These are phyloP conservation scores for Theobroma cacao DNA, from an alignment of 345 rosid species.

Conservation along the genomic window DNA sequence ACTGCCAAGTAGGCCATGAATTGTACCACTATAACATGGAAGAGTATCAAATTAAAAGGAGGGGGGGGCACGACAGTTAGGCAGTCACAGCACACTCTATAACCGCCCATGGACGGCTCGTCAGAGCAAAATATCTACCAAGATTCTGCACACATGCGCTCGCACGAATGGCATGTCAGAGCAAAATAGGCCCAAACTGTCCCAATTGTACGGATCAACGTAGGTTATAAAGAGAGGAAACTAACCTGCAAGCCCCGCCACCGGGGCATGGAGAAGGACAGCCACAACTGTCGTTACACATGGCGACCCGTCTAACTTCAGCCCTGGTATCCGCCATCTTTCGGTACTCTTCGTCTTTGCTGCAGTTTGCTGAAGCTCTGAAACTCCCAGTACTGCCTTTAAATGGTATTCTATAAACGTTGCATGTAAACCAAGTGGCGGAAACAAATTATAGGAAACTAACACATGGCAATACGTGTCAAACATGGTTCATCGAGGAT, in stretches of 20 bases:
- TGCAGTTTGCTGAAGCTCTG: neutral
- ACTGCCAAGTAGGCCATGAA: neutral
- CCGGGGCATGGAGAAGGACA: slow-evolving; percentile 45
- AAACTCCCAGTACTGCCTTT: neutral
- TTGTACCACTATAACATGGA: neutral
- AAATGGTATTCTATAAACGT: neutral
- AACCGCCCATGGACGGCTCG: neutral
- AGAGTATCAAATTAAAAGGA: neutral
- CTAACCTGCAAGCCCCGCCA: slow-evolving; percentile 46
- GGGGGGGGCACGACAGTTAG: neutral
- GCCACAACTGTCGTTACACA: slow-evolving; percentile 37
- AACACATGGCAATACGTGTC: neutral
- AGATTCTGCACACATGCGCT: neutral
- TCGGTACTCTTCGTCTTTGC: neutral
- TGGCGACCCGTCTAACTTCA: slow-evolving; percentile 11
- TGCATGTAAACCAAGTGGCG: neutral
- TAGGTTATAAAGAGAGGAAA: neutral
- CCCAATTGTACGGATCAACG: neutral
- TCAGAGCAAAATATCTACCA: neutral
- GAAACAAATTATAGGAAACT: neutral
- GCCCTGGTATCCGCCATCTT: neutral
- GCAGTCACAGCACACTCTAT: neutral
- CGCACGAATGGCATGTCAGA: neutral
- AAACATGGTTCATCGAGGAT: neutral
- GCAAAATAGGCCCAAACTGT: neutral